These are phyloP conservation scores for Flaveria linearis DNA, from an alignment of 129 eudicot genomes.

Conservation along the genomic window DNA sequence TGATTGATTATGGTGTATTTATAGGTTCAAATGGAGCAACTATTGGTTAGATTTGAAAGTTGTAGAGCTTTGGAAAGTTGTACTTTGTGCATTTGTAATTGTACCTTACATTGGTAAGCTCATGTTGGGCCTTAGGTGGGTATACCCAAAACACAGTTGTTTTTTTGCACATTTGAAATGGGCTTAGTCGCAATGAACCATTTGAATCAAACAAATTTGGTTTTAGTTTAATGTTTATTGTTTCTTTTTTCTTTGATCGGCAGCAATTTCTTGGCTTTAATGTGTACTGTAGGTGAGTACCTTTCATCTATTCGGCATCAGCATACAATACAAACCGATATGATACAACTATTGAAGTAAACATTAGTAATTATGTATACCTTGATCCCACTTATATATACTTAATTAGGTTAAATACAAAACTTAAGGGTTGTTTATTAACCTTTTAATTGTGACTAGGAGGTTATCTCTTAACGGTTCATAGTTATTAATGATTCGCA, in stretches of 20 bases:
- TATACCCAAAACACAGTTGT: background rate
- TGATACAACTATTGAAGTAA: no score
- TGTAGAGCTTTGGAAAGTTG: background rate
- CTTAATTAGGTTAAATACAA: no score
- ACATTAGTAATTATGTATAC: no score
- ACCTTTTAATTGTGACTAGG: no score
- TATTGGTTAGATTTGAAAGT: background rate
- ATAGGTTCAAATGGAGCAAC: background rate
- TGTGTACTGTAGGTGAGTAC: background rate
- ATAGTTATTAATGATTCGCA: no score
- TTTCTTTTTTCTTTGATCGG: no score
- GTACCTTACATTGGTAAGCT: conserved; percentile 2
- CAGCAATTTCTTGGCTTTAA: background rate
- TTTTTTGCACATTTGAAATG: conserved; percentile 1
- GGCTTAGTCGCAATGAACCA: background rate
- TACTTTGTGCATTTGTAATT: background rate
- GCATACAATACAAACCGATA: no score
- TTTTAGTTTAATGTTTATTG: background rate
- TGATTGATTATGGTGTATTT: background rate
- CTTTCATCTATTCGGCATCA: no score
- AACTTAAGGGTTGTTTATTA: no score
- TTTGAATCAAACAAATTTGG: background rate
- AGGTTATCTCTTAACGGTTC: no score
- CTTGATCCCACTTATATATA: background rate
- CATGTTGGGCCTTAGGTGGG: background rate